phyloP scores from a whole-genome alignment of 345 rosid genomes.

The Mercurialis annua region DNA sequence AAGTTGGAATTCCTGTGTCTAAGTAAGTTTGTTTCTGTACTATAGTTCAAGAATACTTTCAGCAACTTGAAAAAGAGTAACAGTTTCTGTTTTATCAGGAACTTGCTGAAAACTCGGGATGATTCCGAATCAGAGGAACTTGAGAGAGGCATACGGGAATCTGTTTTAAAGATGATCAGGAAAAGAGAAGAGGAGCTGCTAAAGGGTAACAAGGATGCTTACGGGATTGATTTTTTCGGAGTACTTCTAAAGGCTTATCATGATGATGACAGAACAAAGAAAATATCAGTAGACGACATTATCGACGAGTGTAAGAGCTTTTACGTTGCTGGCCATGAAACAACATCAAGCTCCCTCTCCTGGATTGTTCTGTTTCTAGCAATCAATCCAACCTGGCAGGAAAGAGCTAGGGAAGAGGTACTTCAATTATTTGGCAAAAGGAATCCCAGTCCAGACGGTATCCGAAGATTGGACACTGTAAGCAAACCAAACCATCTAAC shows the following conservation, averaged over 20 bases:
- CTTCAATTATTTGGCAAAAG: slow-evolving; percentile 20
- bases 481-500: neutral
- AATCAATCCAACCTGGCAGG: slow-evolving; percentile 40
- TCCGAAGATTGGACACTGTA: slow-evolving; percentile 31
- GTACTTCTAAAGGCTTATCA: no score
- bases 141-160: slow-evolving; percentile 10
- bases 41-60: no score
- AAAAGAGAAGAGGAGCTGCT: slow-evolving; percentile 7
- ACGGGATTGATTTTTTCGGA: neutral
- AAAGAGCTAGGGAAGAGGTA: slow-evolving; percentile 34
- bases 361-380: slow-evolving; percentile 28
- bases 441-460: slow-evolving; percentile 28
- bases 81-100: neutral
- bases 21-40: slow-evolving; percentile 1
- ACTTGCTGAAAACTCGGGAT: neutral
- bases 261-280: no score
- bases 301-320: neutral
- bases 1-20: slow-evolving; percentile 13
- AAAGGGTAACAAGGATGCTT: neutral
- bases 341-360: slow-evolving; percentile 11
- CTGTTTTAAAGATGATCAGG: slow-evolving; percentile 1
- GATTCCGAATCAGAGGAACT: slow-evolving; percentile 20
- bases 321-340: slow-evolving; percentile 2
- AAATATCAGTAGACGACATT: no score
- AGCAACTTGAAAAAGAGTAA: neutral